Evolutionary conservation across 2,329 filamentous ascomycete species (phyloP), one percentile per base, ranked within the genome.

Genomic region (Sclerotinia subarctica): DNA sequence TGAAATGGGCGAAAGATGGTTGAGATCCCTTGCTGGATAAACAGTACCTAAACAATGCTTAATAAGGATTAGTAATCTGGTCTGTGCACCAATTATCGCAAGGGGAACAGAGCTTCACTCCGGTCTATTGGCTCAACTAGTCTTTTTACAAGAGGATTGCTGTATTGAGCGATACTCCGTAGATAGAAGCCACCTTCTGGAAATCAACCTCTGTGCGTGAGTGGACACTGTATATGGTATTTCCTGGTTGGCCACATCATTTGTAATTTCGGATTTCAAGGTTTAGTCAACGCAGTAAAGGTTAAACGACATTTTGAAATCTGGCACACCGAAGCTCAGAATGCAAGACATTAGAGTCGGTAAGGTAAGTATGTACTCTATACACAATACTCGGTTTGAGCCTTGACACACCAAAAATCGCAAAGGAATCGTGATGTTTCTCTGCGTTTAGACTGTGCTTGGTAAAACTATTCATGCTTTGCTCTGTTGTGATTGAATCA

Each of bases 171-270:
- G 38, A 42, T 54, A 35, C 52, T n/a, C 52, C 29, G 52, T 54
- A 42, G 38, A 15, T 42, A 42, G 38, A 42, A 42, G 38, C 38
- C 38, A 42, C 3, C 38, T 42, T 42, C 38, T 42, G 53, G 10
- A 17, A 57, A 57, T 24, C 35, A 24, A 42, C 54, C 17, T 38
- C 54, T 57, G 54, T 57, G 54, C 32, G 11, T 26, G 53, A 57
- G 42, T 60, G 57, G 57, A 60, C 57, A 59, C 26, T 17, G 26
- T 17, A 44, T 29, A 26, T 46, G 24, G 29, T 35, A 8, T 47
- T 32, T 42, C 35, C 54, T 58, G 54, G 35, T 62, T 62, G 59
- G 59, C 59, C 46, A 62, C 59, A 63, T 63, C 29, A 63, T 47
- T 19, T 38, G 38, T 42, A 63, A 63, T 63, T n/a, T 63, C 47